These are phyloP conservation scores for Beta corolliflora DNA, from an alignment of 179 eudicot genomes.

Conservation along the genomic window DNA sequence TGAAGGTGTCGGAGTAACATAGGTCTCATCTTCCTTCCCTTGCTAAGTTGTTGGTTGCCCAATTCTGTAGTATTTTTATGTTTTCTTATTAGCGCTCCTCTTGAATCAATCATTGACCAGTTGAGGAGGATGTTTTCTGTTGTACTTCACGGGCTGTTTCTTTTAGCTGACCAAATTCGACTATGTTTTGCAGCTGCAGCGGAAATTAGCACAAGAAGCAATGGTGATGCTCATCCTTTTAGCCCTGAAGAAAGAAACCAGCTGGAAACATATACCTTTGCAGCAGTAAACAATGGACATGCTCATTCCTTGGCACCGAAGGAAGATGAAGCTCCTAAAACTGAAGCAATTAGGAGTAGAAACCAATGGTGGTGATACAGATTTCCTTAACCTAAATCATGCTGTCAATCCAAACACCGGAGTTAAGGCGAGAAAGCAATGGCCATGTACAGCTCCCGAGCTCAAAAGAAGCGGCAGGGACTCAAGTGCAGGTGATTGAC, in stretches of 20 bases:
- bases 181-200: neutral
- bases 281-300: conserved; percentile 24
- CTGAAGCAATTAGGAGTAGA: conserved; percentile 17
- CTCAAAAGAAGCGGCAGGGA: conserved; percentile 5
- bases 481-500: conserved; percentile 36
- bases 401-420: neutral
- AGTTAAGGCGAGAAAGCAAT: conserved; percentile 6
- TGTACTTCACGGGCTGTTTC: neutral
- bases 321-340: conserved; percentile 13
- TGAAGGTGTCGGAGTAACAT: too few species aligned
- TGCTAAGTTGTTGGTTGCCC: too few species aligned
- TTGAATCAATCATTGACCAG: too few species aligned
- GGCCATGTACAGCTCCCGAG: conserved; percentile 12
- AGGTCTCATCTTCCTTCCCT: neutral
- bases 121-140: neutral
- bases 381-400: conserved; percentile 4
- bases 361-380: conserved; percentile 12
- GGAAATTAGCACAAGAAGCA: conserved; percentile 17
- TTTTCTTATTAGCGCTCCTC: too few species aligned
- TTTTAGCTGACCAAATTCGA: neutral
- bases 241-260: conserved; percentile 6
- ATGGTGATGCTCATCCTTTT: conserved; percentile 20
- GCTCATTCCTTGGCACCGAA: conserved; percentile 1
- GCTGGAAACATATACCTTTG: conserved; percentile 7
- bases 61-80: too few species aligned